Evolutionary conservation across 306 rosid genomes (phyloP).

Genomic region (Sicyos edulis): DNA sequence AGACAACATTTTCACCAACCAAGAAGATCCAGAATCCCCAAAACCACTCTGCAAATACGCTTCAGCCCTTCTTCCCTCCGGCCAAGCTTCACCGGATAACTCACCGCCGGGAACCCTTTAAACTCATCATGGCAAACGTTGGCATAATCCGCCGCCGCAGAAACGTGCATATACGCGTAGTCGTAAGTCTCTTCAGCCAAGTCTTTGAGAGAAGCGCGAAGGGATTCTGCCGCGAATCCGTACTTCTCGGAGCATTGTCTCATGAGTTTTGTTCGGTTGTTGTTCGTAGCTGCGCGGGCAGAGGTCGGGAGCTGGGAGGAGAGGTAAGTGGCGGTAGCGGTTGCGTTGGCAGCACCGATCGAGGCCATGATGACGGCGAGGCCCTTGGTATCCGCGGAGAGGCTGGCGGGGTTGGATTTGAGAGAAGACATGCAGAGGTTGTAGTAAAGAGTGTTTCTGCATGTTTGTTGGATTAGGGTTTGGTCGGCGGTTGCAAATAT

Average conservation of each 20-base stretch:
- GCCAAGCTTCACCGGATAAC: conserved; percentile 58
- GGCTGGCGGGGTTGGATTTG: conserved; percentile 56
- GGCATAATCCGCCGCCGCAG: conserved; percentile 80
- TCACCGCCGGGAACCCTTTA: conserved; percentile 35
- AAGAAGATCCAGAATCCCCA: conserved; percentile 71
- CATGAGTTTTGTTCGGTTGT: conserved; percentile 36
- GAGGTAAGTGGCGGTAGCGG: conserved; percentile 62
- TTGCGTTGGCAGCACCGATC: conserved; percentile 56
- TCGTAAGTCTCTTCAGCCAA: conserved; percentile 54
- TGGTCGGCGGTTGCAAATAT: conserved; percentile 38
- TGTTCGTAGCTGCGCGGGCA: conserved; percentile 15
- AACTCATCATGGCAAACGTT: conserved; percentile 70
- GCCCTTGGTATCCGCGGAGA: conserved; percentile 57
- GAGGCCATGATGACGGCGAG: conserved; percentile 59
- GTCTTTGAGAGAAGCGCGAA: conserved; percentile 47
- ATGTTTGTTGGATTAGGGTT: conserved; percentile 56
- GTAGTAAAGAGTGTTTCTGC: conserved; percentile 65
- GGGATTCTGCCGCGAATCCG: conserved; percentile 53
- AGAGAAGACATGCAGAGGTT: conserved; percentile 63
- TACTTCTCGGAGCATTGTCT: conserved; percentile 75
- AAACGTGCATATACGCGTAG: conserved; percentile 63
- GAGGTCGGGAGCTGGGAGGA: conserved; percentile 44
- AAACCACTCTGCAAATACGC: conserved; percentile 72
- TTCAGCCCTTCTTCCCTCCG: conserved; percentile 61
- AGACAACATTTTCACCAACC: conserved; percentile 25